Conservation (phyloP, 2,329 filamentous ascomycete genomes). For the Ophiocordyceps robertsii region DNA sequence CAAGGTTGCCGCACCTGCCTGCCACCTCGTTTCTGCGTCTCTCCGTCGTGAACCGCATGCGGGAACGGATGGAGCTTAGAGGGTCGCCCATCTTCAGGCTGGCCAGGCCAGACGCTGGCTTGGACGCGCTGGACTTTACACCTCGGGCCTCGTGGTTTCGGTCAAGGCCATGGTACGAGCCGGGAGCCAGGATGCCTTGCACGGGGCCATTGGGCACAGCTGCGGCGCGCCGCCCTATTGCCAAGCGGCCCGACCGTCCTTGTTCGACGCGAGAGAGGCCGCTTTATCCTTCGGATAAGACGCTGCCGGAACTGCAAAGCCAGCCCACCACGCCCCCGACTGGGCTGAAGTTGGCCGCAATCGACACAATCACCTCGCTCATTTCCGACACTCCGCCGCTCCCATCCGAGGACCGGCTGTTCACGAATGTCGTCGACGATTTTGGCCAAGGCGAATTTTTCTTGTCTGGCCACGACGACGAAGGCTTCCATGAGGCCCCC, state of each 20-base stretch:
- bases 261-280: background rate
- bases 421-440: constrained; percentile 8
- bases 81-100: background rate
- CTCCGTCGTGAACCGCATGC: constrained; percentile 50
- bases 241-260: background rate
- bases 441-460: constrained; percentile 26
- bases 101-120: background rate
- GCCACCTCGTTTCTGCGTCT: constrained; percentile 45
- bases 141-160: background rate
- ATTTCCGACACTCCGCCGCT: background rate
- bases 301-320: background rate
- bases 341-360: background rate
- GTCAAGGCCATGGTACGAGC: background rate
- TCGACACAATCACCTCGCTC: background rate
- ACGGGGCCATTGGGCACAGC: too few relatives aligned
- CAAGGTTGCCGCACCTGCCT: constrained; percentile 28
- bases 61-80: constrained; percentile 25
- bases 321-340: background rate
- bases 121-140: background rate
- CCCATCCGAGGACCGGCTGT: too few relatives aligned
- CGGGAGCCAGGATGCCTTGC: background rate
- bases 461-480: constrained; percentile 32
- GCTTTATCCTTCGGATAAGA: background rate
- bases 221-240: background rate
- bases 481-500: constrained; percentile 24